Evolutionary conservation across 352 stramenopile genomes (phyloP).

Genomic region (Phytophthora colocasiae): DNA sequence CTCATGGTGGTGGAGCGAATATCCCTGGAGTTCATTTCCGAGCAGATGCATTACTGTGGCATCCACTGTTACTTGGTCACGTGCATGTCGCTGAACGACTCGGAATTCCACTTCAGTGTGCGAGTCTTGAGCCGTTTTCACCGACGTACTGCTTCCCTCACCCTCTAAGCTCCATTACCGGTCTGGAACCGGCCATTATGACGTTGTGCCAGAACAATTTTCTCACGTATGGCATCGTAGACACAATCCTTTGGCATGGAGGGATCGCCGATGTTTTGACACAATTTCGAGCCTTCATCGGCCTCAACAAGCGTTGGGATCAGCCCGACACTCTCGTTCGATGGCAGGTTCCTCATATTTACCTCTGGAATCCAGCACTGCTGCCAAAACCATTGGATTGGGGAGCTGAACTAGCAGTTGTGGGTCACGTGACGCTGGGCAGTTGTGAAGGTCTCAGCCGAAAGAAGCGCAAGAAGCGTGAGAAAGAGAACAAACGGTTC

Average conservation of each 20-base stretch:
- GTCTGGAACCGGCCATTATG: slow-evolving; percentile 29
- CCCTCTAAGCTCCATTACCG: slow-evolving; percentile 36
- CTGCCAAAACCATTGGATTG: slow-evolving; percentile 54
- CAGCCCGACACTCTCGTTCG: slow-evolving; percentile 32
- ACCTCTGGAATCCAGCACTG: slow-evolving; percentile 50
- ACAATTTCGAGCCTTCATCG: slow-evolving; percentile 52
- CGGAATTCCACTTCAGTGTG: slow-evolving; percentile 54
- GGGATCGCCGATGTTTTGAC: slow-evolving; percentile 43
- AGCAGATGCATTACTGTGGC: slow-evolving; percentile 51
- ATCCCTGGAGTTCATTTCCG: slow-evolving; percentile 44
- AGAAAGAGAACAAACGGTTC: slow-evolving; percentile 33
- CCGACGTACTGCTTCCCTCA: slow-evolving; percentile 56
- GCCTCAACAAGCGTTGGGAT: slow-evolving; percentile 38
- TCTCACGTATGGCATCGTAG: slow-evolving; percentile 41
- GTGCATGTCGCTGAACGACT: slow-evolving; percentile 56
- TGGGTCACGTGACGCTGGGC: slow-evolving; percentile 42
- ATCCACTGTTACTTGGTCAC: slow-evolving; percentile 55
- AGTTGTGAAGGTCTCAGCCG: slow-evolving; percentile 22
- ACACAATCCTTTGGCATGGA: slow-evolving; percentile 41
- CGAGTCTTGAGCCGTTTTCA: slow-evolving; percentile 47
- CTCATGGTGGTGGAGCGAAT: slow-evolving; percentile 36
- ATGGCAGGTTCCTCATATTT: slow-evolving; percentile 59
- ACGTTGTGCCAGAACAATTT: slow-evolving; percentile 46
- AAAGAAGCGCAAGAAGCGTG: slow-evolving; percentile 16
- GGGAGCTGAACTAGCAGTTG: slow-evolving; percentile 46